These are phyloP conservation scores for Casaregolazyma lundiana DNA, from an alignment of 1,139 yeast species.

Conservation along the genomic window DNA sequence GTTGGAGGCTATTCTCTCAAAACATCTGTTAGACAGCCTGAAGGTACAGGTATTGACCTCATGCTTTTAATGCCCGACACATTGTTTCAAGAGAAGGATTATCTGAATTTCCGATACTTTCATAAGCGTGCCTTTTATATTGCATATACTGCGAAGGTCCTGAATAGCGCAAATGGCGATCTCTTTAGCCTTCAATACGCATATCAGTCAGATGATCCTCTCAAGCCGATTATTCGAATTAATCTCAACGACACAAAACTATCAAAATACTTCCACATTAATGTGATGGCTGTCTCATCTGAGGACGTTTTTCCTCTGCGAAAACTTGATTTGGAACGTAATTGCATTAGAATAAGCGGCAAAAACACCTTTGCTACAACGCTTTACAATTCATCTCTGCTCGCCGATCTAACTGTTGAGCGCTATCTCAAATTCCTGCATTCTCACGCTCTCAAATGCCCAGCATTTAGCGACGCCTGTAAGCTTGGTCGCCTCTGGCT, in stretches of 20 bases:
- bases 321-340: slow-evolving; percentile 70
- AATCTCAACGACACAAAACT: slow-evolving; percentile 21
- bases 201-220: slow-evolving; percentile 37
- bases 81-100: slow-evolving; percentile 81
- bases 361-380: slow-evolving; percentile 72
- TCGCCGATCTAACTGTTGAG: slow-evolving; percentile 64
- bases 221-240: slow-evolving; percentile 33
- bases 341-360: slow-evolving; percentile 51
- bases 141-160: slow-evolving; percentile 66
- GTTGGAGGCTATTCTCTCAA: slow-evolving; percentile 89
- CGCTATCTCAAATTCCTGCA: slow-evolving; percentile 71
- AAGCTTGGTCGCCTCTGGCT: slow-evolving; percentile 87
- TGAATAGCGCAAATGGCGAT: slow-evolving; percentile 42
- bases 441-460: slow-evolving; percentile 69
- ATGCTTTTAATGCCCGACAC: slow-evolving; percentile 74
- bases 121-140: slow-evolving; percentile 86
- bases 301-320: slow-evolving; percentile 64
- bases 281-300: slow-evolving; percentile 70
- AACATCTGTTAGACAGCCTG: slow-evolving; percentile 63
- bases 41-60: slow-evolving; percentile 68
- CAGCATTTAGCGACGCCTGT: slow-evolving; percentile 85
- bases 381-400: slow-evolving; percentile 72
- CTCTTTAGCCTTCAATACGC: slow-evolving; percentile 48
- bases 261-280: slow-evolving; percentile 53
- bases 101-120: slow-evolving; percentile 79